Evolutionary conservation across 768 basidiomycete genomes (phyloP).

Genomic region (Macrolepiota fuliginosa): DNA sequence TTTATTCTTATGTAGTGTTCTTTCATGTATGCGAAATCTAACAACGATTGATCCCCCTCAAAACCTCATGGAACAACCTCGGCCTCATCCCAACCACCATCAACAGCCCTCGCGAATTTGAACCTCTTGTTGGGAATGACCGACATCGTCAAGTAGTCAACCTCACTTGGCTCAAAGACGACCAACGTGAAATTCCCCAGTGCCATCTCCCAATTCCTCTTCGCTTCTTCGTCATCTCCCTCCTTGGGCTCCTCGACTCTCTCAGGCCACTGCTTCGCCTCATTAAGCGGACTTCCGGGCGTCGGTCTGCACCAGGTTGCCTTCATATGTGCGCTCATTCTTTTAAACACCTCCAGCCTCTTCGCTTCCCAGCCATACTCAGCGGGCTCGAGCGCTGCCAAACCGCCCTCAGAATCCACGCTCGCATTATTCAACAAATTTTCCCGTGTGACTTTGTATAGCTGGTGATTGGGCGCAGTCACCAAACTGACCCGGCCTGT

Average conservation of each 20-base stretch:
- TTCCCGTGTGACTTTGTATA: conserved; percentile 32
- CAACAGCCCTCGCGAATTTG: conserved; percentile 28
- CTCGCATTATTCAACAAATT: conserved; percentile 18
- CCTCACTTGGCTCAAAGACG: conserved; percentile 64
- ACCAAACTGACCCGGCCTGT: conserved; percentile 54
- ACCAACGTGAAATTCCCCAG: conserved; percentile 69
- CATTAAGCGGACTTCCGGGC: conserved; percentile 58
- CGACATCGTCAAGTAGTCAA: conserved; percentile 68
- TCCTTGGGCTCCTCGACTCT: conserved; percentile 47
- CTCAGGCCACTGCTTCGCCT: conserved; percentile 61
- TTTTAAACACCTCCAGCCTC: conserved; percentile 56
- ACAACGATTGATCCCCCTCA: background rate
- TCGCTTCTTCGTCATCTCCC: conserved; percentile 36
- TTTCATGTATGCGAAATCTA: background rate
- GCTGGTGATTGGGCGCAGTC: conserved; percentile 40
- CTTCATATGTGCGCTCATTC: conserved; percentile 58
- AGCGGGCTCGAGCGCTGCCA: conserved; percentile 35
- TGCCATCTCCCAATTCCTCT: conserved; percentile 49
- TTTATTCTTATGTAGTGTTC: conserved; percentile 10
- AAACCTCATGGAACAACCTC: conserved; percentile 57
- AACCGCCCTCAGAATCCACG: conserved; percentile 15
- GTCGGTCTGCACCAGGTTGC: conserved; percentile 71
- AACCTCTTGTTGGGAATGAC: conserved; percentile 55
- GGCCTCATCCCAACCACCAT: conserved; percentile 54
- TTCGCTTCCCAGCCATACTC: conserved; percentile 66